Conservation (phyloP, 257 asterid genomes). For the Orobanche coerulescens region DNA sequence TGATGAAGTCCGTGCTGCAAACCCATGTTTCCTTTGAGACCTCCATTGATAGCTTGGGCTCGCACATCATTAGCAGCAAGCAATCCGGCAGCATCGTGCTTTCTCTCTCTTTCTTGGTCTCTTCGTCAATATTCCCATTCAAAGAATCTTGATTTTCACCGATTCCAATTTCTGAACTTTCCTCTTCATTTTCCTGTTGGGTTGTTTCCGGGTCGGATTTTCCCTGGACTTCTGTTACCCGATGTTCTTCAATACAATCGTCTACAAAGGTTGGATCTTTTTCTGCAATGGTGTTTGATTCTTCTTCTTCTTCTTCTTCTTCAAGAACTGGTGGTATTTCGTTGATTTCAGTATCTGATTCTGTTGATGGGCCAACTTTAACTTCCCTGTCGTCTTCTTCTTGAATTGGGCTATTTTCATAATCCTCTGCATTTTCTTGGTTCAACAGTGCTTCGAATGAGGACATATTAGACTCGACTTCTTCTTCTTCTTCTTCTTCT, state of each 20-base stretch:
- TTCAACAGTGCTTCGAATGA: constrained; percentile 43
- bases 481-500: constrained; percentile 27
- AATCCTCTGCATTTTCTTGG: constrained; percentile 35
- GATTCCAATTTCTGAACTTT: constrained; percentile 14
- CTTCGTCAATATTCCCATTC: too few species aligned
- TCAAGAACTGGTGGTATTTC: constrained; percentile 9
- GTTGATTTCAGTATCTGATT: constrained; percentile 22
- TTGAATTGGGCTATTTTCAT: constrained; percentile 25
- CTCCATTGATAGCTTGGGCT: constrained; percentile 95
- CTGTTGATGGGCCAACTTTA: constrained; percentile 18
- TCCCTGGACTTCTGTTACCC: too few species aligned
- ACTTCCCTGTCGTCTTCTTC: constrained; percentile 26
- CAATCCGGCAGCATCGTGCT: constrained; percentile 60
- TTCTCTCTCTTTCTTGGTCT: constrained; percentile 17
- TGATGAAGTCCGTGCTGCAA: constrained; percentile 70
- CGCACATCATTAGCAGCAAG: constrained; percentile 89
- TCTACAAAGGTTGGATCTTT: neutral
- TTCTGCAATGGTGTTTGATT: constrained; percentile 4
- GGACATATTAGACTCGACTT: constrained; percentile 42
- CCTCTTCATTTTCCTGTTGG: constrained; percentile 1
- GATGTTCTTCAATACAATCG: constrained; percentile 5
- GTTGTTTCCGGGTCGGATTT: constrained; percentile 5
- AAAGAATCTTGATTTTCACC: neutral
- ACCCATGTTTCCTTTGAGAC: constrained; percentile 98
- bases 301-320: constrained; percentile 20